Evolutionary conservation across 257 asterid species (phyloP).

Genomic region (Petunia secreta): DNA sequence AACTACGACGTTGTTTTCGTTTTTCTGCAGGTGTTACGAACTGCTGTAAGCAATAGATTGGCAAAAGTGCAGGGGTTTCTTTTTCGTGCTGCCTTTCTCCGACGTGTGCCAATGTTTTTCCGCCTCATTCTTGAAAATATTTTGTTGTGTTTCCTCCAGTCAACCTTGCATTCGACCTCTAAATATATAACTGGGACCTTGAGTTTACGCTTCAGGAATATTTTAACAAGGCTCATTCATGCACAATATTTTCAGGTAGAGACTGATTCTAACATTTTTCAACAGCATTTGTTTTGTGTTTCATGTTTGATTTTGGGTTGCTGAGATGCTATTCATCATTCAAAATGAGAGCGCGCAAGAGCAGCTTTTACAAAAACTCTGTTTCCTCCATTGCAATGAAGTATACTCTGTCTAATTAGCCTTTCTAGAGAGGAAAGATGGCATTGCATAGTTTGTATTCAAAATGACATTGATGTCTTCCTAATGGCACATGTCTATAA

Average conservation of each 20-base stretch:
- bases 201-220: conserved; percentile 84
- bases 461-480: conserved; percentile 9
- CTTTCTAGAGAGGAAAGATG: conserved; percentile 10
- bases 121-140: conserved; percentile 93
- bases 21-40: conserved; percentile 73
- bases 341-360: not conserved
- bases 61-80: conserved; percentile 99
- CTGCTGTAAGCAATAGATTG: conserved; percentile 93
- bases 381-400: not conserved
- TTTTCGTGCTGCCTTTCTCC: conserved; percentile 96
- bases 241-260: conserved; percentile 92
- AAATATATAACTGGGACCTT: conserved; percentile 91
- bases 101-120: conserved; percentile 87
- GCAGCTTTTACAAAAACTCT: not conserved
- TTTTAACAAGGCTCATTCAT: conserved; percentile 87
- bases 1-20: conserved; percentile 1
- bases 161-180: conserved; percentile 88
- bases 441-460: not conserved
- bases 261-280: conserved; percentile 23
- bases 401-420: not conserved
- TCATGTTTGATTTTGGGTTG: conserved; percentile 19
- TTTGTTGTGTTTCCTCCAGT: conserved; percentile 83
- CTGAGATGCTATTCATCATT: not conserved
- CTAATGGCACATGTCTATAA: not conserved
- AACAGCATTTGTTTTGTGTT: conserved; percentile 27